Evolutionary conservation across 441 rosid genomes (phyloP).

Genomic region (Gossypium laxum): DNA sequence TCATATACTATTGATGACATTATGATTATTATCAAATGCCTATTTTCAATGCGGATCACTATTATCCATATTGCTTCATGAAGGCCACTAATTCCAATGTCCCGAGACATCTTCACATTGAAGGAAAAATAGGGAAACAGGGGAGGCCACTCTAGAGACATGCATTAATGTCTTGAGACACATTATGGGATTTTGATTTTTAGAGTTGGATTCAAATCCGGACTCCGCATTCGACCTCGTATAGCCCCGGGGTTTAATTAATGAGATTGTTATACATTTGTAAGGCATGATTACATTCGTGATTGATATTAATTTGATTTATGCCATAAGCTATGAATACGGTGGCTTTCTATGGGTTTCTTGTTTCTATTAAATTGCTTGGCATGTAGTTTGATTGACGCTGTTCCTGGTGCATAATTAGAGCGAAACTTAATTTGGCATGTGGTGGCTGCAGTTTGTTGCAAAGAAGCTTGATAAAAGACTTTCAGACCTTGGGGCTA

Average conservation of each 20-base stretch:
- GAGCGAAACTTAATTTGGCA: conserved; percentile 8
- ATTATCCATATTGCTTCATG: neutral
- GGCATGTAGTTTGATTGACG: neutral
- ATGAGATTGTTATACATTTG: too few species aligned
- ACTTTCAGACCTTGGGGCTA: conserved; percentile 73
- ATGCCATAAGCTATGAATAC: neutral
- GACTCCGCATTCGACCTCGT: too few species aligned
- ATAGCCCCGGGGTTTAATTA: too few species aligned
- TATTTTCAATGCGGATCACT: neutral
- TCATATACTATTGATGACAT: neutral
- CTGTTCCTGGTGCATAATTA: neutral
- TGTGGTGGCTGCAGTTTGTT: conserved; percentile 59
- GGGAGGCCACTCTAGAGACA: too few species aligned
- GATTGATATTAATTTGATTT: neutral
- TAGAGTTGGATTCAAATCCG: too few species aligned
- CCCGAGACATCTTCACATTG: too few species aligned
- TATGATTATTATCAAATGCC: neutral
- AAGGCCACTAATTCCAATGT: neutral
- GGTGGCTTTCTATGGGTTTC: neutral
- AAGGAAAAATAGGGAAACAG: too few species aligned
- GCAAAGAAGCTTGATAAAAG: conserved; percentile 92
- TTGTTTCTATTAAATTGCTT: neutral
- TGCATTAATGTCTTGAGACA: too few species aligned
- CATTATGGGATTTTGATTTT: too few species aligned
- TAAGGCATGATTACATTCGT: too few species aligned